Percentiles rank a stretch among this genome's conserved stretches.
Evolutionary conservation across 192 early-diverging fungal species (phyloP).

Genomic region (Coemansia sp.): DNA sequence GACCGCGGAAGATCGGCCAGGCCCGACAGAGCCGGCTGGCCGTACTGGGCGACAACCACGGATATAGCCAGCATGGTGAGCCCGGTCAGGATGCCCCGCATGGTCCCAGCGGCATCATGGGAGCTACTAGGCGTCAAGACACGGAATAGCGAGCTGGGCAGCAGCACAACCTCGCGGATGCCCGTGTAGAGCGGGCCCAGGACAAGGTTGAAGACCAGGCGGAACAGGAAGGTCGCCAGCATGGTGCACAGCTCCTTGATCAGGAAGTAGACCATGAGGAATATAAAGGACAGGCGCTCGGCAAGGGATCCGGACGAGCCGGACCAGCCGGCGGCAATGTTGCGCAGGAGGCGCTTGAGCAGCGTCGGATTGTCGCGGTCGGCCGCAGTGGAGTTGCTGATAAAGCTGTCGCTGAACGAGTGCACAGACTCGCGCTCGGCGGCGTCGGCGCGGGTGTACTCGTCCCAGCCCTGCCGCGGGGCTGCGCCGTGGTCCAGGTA

Average conservation of each 20-base stretch:
- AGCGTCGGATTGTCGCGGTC: slow-evolving; percentile 41
- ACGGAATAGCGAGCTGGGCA: slow-evolving; percentile 24
- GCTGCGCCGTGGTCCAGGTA: slow-evolving; percentile 24
- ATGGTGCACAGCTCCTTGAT: slow-evolving; percentile 32
- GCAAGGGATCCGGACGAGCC: slow-evolving; percentile 31
- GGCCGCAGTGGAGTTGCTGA: slow-evolving; percentile 39
- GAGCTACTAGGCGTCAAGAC: slow-evolving; percentile 17
- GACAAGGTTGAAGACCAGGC: slow-evolving; percentile 15
- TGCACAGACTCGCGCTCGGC: slow-evolving; percentile 22
- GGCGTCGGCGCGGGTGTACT: slow-evolving; percentile 16
- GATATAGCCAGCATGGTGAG: slow-evolving; percentile 29
- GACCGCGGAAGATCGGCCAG: slow-evolving; percentile 6
- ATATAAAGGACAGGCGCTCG: slow-evolving; percentile 36
- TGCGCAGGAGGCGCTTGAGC: slow-evolving; percentile 33
- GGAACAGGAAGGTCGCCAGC: slow-evolving; percentile 14
- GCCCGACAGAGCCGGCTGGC: slow-evolving; percentile 9
- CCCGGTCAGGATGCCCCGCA: slow-evolving; percentile 23
- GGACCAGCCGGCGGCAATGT: slow-evolving; percentile 37
- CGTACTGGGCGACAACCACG: slow-evolving; percentile 27
- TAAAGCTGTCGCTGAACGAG: slow-evolving; percentile 42
- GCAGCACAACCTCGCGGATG: slow-evolving; percentile 21
- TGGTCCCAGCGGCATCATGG: slow-evolving; percentile 13
- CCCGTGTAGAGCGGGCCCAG: slow-evolving; percentile 22
- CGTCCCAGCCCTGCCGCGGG: slow-evolving; percentile 36
- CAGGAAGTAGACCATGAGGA: slow-evolving; percentile 46